These are phyloP conservation scores for Ceratocystis albifundus DNA, from an alignment of 2,329 filamentous ascomycete species.

Conservation along the genomic window DNA sequence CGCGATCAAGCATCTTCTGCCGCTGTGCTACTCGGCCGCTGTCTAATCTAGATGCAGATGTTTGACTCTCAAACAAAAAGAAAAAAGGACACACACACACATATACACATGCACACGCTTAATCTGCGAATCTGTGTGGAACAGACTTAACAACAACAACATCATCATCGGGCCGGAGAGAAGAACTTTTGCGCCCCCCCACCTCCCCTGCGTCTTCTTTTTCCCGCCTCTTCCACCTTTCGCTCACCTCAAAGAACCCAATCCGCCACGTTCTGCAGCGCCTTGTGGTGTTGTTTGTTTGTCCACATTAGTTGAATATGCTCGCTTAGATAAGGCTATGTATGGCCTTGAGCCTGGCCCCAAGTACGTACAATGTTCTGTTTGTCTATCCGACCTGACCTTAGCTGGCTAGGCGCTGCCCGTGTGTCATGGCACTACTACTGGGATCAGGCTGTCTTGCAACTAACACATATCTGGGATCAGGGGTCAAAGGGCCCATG, in stretches of 20 bases:
- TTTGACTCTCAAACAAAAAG: not conserved
- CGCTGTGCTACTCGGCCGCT: not conserved
- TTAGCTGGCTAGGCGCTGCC: no score
- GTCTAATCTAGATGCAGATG: not conserved
- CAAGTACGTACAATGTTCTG: no score
- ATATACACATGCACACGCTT: not conserved
- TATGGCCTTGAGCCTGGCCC: no score
- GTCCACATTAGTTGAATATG: no score
- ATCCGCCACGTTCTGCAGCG: no score
- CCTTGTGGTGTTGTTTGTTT: no score
- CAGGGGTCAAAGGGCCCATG: not conserved
- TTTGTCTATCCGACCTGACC: no score
- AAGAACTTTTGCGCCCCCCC: no score
- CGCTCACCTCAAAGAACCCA: no score
- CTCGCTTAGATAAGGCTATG: no score
- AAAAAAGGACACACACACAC: not conserved
- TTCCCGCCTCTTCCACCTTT: conserved; percentile 14
- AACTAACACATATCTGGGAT: not conserved
- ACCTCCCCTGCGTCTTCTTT: not conserved
- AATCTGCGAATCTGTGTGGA: not conserved
- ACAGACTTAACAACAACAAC: not conserved
- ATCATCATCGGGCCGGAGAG: not conserved
- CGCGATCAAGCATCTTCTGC: not conserved
- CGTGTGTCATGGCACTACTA: not conserved
- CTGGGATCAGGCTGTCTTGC: not conserved